Evolutionary conservation across 2,329 filamentous ascomycete species (phyloP).

Genomic region (Hawksworthiomyces lignivorus): DNA sequence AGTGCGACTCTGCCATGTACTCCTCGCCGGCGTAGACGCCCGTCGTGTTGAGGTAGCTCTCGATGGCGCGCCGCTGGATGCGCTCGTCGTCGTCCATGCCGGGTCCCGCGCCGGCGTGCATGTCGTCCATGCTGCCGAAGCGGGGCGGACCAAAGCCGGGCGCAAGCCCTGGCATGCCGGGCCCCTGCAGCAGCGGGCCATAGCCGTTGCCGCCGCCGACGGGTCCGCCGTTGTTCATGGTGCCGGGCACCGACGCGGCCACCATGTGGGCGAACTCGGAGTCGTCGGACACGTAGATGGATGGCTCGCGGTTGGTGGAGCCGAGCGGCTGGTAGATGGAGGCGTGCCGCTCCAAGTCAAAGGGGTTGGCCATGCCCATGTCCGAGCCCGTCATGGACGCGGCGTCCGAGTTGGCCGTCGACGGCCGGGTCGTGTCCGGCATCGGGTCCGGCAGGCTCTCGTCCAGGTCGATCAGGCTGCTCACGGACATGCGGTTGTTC

Average conservation of each 20-base stretch:
- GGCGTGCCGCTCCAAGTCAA: constrained; percentile 56
- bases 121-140: background rate
- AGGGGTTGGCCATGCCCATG: constrained; percentile 47
- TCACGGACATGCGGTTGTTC: constrained; percentile 28
- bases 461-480: constrained; percentile 29
- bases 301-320: constrained; percentile 41
- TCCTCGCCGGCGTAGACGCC: constrained; percentile 19
- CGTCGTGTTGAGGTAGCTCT: constrained; percentile 22
- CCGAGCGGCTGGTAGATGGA: constrained; percentile 40
- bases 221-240: background rate
- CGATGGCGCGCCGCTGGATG: constrained; percentile 13
- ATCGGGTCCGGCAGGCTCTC: constrained; percentile 35
- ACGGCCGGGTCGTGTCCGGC: constrained; percentile 45
- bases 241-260: background rate
- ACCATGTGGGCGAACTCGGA: constrained; percentile 38
- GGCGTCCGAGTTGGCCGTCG: constrained; percentile 53
- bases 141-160: background rate
- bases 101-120: background rate
- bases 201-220: background rate
- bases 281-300: constrained; percentile 55
- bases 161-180: background rate
- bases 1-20: constrained; percentile 21
- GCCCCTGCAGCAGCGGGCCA: background rate
- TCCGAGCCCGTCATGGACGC: constrained; percentile 50
- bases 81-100: background rate